Base-by-base conservation (phyloP, 345 rosid species). In the Euphorbia pulcherrima region DNA sequence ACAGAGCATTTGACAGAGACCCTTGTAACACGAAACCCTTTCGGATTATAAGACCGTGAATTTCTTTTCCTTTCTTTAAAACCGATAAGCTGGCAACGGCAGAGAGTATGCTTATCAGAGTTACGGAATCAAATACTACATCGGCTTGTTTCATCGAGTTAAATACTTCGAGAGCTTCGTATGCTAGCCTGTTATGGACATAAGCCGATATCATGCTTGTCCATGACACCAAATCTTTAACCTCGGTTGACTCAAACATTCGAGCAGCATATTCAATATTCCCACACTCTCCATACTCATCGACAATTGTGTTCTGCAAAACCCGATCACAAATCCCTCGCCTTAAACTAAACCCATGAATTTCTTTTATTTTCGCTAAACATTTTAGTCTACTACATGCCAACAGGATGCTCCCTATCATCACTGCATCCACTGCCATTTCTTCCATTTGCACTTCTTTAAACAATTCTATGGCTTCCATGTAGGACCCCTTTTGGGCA, bases 201-300 rank as follows among this genome's bases (percentile, higher is more conserved):
- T 83, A 84, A 40, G 86, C 83, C 29, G 92, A 88, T 61, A 92
- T 84, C 84, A 88, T 82, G 93, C 93, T 90, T 53, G 97, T 92
- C 98, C 96, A 92, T 62, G 96, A 86, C 62, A 90, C 87, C 47
- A 80, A 74, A 84, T 93, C 94, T 77, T 88, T 86, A n/a, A 61
- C 47, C 74, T 82, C 72, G 51, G 83, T 72, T n/a, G 68, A 80
- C 60, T 82, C 77, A 71, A 93, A 87, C 68, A 79, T 68, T 60
- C 65, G 84, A 78, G 79, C 68, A 26, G 94, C 90, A 78, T 88
- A 86, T 67, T 72, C 80, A 55, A 82, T 69, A 75, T 76, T 69
- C 68, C 83, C 76, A 66, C 90, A 85, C 62, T 75, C 84, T 67
- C 94, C 97, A 54, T 90, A 93, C 59, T 79, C 85, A 84, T 83